phyloP scores from a whole-genome alignment of 208 protist genomes.

The Tritrichomonas musculus region DNA sequence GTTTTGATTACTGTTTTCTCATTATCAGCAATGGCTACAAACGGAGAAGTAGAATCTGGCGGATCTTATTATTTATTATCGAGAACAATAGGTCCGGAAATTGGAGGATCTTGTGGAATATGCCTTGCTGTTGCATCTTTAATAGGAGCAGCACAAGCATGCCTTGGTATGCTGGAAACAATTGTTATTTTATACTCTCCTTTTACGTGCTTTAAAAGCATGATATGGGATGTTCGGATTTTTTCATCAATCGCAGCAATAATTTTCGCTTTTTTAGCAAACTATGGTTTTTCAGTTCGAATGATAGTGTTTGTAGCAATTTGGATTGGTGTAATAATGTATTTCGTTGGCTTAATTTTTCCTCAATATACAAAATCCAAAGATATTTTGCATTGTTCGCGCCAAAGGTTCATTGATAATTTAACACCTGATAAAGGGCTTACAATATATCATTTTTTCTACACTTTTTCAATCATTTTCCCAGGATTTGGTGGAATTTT shows the following conservation, averaged over 20 bases:
- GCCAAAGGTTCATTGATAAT: neutral
- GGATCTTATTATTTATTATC: slow-evolving; percentile 3
- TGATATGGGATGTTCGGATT: neutral
- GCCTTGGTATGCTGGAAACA: neutral
- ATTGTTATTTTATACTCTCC: slow-evolving; percentile 7
- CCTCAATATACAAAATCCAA: neutral
- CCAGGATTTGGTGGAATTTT: slow-evolving; percentile 20
- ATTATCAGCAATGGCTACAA: neutral
- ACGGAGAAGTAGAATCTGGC: slow-evolving; percentile 16
- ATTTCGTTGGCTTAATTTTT: neutral
- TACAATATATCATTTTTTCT: neutral
- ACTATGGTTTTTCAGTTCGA: neutral
- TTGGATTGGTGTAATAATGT: neutral
- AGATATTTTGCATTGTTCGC: neutral
- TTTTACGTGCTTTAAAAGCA: neutral
- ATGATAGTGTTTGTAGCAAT: neutral
- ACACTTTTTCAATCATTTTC: slow-evolving; percentile 21
- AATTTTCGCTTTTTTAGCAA: neutral
- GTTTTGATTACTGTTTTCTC: neutral
- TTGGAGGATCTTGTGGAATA: neutral
- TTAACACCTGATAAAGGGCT: neutral
- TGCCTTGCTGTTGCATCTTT: neutral
- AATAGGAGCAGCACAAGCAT: neutral
- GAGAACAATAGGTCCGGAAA: neutral
- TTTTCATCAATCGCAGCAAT: neutral